These are phyloP conservation scores for Yamadazyma aaseri DNA, from an alignment of 1,139 yeast genomes.

Conservation along the genomic window DNA sequence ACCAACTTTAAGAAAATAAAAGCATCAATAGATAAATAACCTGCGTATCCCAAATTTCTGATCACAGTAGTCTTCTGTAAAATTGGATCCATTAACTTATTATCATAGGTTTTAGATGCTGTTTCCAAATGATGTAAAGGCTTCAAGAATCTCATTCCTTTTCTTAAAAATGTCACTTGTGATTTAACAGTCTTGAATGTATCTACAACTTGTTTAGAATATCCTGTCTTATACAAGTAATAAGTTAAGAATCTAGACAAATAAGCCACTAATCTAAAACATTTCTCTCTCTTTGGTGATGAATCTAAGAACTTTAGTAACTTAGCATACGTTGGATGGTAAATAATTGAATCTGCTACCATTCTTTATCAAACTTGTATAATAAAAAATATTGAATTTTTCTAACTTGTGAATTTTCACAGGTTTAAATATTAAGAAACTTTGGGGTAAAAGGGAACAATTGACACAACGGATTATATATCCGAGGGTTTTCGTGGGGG, in stretches of 20 bases:
- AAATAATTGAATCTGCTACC: slow-evolving; percentile 66
- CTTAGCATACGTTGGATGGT: slow-evolving; percentile 73
- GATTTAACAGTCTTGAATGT: slow-evolving; percentile 53
- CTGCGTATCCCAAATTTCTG: slow-evolving; percentile 72
- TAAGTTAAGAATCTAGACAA: slow-evolving; percentile 69
- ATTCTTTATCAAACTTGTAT: slow-evolving; percentile 26
- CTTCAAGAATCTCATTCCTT: slow-evolving; percentile 81
- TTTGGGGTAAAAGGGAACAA: slow-evolving; percentile 11
- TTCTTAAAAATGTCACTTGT: slow-evolving; percentile 71
- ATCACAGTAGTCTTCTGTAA: slow-evolving; percentile 57
- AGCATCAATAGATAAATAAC: slow-evolving; percentile 74
- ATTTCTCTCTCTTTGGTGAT: slow-evolving; percentile 67
- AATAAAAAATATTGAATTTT: slow-evolving; percentile 1
- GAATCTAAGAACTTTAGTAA: slow-evolving; percentile 64
- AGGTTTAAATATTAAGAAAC: slow-evolving; percentile 5
- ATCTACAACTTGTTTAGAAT: slow-evolving; percentile 47
- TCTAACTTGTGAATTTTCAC: slow-evolving; percentile 2
- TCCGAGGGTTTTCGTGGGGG: slow-evolving; percentile 1
- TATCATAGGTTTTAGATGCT: slow-evolving; percentile 67
- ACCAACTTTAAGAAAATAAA: slow-evolving; percentile 64
- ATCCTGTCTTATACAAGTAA: slow-evolving; percentile 63
- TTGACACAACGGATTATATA: too few species aligned
- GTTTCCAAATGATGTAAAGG: slow-evolving; percentile 74
- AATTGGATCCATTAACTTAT: slow-evolving; percentile 68
- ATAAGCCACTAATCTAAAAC: slow-evolving; percentile 79